Base-by-base conservation (phyloP, 768 basidiomycete species). In the Auricularia cornea region DNA sequence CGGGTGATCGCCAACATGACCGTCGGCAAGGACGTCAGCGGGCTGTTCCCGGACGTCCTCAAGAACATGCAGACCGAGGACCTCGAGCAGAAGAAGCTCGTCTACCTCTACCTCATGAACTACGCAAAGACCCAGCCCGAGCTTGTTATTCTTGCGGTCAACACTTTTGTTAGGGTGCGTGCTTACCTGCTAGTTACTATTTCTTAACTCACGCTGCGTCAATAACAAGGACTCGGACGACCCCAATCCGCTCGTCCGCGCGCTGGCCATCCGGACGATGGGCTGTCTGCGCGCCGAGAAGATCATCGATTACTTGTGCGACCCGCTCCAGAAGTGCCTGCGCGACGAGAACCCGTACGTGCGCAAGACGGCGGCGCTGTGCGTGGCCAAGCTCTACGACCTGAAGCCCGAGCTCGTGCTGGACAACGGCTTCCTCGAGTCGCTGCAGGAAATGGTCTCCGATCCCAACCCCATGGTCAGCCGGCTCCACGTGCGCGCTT, bases 1-100 rank as follows among this genome's bases (percentile, higher is more conserved):
- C 83, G 88, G 61, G 89, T 92, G 68, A 98, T 99, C 73, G 96
- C 97, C 61, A 95, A 94, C 66, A 98, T 98, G 92, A 99, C 97
- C 1, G 94, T 99, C 67, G 94, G 95, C 62, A 99, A 98, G 86
- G 90, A 93, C 76, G 90, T 94, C 76, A 90, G 89, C 70, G 94
- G 95, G 26, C 84, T 98, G 68, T 98, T 98, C 72, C 95, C 96
- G 8, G 94, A 98, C 76, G 96, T 98, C 32, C 86, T 99, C 71
- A 97, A 97, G 83, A 98, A 98, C 77, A 97, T 94, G 95, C 96
- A 98, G 78, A 98, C 97, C 29, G 96, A 99, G 60, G 96, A 98
- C 74, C 84, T 99, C 61, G 97, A 99, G 75, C 97, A 98, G 79
- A 99, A 98, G 85, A 98, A 99, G 77, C 89, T 99, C 35, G 97